Base-by-base conservation (phyloP, 768 basidiomycete genomes). In the Clitopilus passeckerianus region DNA sequence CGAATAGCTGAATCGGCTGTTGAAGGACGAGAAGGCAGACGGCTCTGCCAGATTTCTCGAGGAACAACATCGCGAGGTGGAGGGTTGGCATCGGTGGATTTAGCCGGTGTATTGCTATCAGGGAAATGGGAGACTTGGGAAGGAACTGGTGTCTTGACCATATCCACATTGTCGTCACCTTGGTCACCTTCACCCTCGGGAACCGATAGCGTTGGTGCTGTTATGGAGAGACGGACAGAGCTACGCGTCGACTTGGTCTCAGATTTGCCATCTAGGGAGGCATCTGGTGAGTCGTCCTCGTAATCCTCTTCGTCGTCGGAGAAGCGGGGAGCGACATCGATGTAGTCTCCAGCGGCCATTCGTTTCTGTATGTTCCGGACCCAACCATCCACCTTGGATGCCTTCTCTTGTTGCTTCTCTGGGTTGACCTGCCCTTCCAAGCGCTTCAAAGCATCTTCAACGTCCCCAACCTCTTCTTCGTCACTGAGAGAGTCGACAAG, bases 381-480 rank as follows among this genome's bases (percentile, higher is more conserved):
- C 92, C 92, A 93, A 2, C 85, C 84, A 67, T 93, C 86, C 3
- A 95, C 90, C 69, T 93, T 92, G 53, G 79, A 79, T 34, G 81
- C 82, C 65, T 87, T 91, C 64, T 86, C 89, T 62, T 84, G 77
- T 68, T 89, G 84, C 66, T 83, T 81, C 60, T 85, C 77, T 0
- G 82, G 82, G 69, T 93, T 92, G 57, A 95, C 90, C 68, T 93
- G 86, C 0, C 93, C 95, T 71, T 96, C 93, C 37, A 97, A 80
- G 12, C 89, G 77, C 22, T 82, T 77, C 62, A 97, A 70, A 16
- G 95, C 93, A 6, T 86, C 90, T 33, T 93, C 92, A 16, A 91
- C 88, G 65, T 91, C 93, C 1, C 92, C 92, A 16, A 74, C 79
- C 59, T 87, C 91, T 22, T 81, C 89, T 5, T 92, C 86, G 57